Evolutionary conservation across 2,329 filamentous ascomycete species (phyloP).

Genomic region (Fusarium fujikuroi): DNA sequence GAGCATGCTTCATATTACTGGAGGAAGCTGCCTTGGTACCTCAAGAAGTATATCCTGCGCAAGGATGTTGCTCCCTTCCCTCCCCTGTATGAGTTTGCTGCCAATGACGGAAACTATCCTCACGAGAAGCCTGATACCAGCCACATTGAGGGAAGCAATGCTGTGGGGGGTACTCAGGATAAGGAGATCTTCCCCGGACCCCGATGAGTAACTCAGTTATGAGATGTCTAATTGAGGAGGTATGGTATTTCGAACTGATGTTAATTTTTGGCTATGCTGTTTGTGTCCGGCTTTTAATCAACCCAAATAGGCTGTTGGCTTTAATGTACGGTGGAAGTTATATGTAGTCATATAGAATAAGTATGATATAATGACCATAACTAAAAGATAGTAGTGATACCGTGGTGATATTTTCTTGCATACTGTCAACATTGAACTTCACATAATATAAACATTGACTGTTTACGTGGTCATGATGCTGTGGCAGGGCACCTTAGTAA

Average conservation of each 20-base stretch:
- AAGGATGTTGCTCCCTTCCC: conserved; percentile 47
- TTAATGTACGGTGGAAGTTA: fast-evolving
- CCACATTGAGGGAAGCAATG: background rate
- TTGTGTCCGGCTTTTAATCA: fast-evolving
- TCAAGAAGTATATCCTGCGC: conserved; percentile 45
- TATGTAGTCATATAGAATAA: fast-evolving
- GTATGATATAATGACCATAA: background rate
- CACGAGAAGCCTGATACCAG: conserved; percentile 25
- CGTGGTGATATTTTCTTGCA: fast-evolving
- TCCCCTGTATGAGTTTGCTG: conserved; percentile 47
- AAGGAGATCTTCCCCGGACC: background rate
- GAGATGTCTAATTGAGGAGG: background rate
- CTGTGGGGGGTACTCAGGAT: background rate
- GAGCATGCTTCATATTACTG: conserved; percentile 48
- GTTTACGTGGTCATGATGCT: too few relatives aligned
- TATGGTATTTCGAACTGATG: background rate
- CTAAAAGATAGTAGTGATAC: fast-evolving
- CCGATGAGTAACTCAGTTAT: background rate
- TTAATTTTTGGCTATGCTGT: fast-evolving
- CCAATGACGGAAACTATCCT: conserved; percentile 28
- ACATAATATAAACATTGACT: background rate
- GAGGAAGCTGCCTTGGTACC: conserved; percentile 48
- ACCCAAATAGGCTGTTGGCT: fast-evolving
- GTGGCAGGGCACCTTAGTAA: background rate
- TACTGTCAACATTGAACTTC: fast-evolving